Evolutionary conservation across 2,329 filamentous ascomycete genomes (phyloP).

Genomic region (Aschersonia sp.): DNA sequence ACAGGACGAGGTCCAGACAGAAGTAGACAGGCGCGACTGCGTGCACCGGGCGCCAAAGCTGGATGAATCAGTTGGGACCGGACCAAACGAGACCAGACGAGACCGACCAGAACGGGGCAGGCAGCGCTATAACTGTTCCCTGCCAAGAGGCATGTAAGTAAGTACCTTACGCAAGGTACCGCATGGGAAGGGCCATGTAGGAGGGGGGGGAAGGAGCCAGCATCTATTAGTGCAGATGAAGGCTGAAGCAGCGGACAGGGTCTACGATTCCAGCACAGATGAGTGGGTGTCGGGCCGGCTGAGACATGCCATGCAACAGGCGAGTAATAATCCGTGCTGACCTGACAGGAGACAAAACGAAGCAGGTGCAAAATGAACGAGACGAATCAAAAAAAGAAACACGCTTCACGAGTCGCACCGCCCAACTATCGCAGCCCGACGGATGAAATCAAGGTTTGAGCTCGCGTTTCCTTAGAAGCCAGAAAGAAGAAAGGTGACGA

Average conservation of each 20-base stretch:
- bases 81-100: background rate
- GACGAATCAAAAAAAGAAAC: background rate
- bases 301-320: background rate
- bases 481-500: background rate
- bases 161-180: no score
- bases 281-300: background rate
- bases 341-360: background rate
- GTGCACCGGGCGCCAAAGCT: background rate
- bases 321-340: background rate
- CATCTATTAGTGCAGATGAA: background rate
- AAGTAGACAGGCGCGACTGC: background rate
- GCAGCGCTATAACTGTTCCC: no score
- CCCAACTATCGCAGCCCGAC: background rate
- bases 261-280: background rate
- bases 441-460: background rate
- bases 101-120: background rate
- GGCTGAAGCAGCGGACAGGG: background rate
- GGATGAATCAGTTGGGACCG: background rate
- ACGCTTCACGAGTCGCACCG: background rate
- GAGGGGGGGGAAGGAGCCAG: background rate
- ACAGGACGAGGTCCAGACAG: background rate
- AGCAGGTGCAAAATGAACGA: background rate
- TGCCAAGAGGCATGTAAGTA: no score
- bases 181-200: background rate
- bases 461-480: background rate